Conservation (phyloP, 345 rosid genomes). For the Populus simonii region DNA sequence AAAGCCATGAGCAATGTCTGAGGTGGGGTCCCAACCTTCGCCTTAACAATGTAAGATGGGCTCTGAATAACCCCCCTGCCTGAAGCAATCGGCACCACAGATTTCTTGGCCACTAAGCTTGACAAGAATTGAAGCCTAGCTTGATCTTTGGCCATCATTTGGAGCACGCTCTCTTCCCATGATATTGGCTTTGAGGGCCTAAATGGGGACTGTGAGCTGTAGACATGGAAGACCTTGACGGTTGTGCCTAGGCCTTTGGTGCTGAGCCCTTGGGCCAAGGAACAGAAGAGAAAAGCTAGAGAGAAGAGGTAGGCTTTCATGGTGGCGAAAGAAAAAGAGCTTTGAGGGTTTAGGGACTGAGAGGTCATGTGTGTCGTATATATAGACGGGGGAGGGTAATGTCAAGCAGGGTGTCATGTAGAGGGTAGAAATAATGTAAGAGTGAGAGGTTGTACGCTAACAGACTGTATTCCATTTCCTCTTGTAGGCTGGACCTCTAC, state of each 20-base stretch:
- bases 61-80: constrained; percentile 76
- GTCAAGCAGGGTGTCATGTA: constrained; percentile 21
- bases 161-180: constrained; percentile 73
- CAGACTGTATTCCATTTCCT: constrained; percentile 70
- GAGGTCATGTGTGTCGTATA: constrained; percentile 15
- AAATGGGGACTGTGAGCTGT: constrained; percentile 78
- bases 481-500: constrained; percentile 23
- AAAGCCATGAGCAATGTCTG: constrained; percentile 82
- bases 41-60: constrained; percentile 74
- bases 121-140: constrained; percentile 65
- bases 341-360: constrained; percentile 8
- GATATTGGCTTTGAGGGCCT: constrained; percentile 51
- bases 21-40: constrained; percentile 75
- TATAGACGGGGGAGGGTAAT: constrained; percentile 8
- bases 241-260: constrained; percentile 44
- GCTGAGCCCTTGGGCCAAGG: constrained; percentile 30
- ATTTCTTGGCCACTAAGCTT: constrained; percentile 58
- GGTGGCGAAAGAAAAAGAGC: background rate
- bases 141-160: constrained; percentile 66
- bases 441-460: constrained; percentile 16
- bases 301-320: constrained; percentile 31
- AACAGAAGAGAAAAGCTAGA: constrained; percentile 23
- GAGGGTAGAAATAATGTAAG: background rate
- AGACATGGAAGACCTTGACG: constrained; percentile 72
- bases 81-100: constrained; percentile 85